Evolutionary conservation across 768 basidiomycete genomes (phyloP).

Genomic region (Candolleomyces eurysporus): DNA sequence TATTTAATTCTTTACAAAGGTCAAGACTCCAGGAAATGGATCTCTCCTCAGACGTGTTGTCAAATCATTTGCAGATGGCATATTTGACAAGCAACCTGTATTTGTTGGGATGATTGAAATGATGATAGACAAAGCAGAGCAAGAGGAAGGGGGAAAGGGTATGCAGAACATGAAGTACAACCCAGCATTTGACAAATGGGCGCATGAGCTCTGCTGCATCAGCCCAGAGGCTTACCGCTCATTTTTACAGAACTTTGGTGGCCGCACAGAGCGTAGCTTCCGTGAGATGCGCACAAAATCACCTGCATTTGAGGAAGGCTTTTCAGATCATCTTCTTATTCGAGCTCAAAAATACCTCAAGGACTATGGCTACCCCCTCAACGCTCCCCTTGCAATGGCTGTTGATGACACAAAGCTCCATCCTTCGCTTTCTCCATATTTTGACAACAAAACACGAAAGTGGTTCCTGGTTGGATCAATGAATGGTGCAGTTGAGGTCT

Average conservation of each 20-base stretch:
- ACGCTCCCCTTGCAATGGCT: not conserved
- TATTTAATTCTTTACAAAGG: not conserved
- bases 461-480: not conserved
- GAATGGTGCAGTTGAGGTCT: not conserved
- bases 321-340: not conserved
- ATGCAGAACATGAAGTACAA: not conserved
- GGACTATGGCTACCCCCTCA: not conserved
- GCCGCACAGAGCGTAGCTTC: not conserved
- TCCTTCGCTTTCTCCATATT: not conserved
- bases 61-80: not conserved
- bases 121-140: not conserved
- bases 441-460: not conserved
- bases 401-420: not conserved
- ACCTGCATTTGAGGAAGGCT: not conserved
- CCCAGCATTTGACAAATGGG: not conserved
- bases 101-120: not conserved
- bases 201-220: not conserved
- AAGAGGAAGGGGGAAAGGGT: not conserved
- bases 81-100: not conserved
- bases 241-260: not conserved
- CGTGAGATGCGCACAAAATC: not conserved
- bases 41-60: not conserved
- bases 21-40: not conserved
- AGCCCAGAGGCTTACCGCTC: not conserved
- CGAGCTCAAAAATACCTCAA: not conserved